Percentiles rank a stretch among this genome's conserved stretches.
These are phyloP conservation scores for Exophiala phaeomuriformis DNA, from an alignment of 2,329 filamentous ascomycete genomes.

Conservation along the genomic window DNA sequence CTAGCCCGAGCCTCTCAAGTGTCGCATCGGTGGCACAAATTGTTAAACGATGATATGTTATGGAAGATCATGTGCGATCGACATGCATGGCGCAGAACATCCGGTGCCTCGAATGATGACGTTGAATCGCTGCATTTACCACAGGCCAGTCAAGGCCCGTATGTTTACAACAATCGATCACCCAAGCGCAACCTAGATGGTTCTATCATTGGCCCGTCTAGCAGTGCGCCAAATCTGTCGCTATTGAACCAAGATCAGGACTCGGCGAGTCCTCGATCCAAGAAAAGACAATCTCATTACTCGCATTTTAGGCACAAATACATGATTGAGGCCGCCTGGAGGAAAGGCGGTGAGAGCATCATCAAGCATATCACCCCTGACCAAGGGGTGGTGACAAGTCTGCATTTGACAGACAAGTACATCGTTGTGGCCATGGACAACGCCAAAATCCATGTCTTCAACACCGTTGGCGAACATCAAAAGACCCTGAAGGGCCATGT, in stretches of 20 bases:
- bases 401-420: slow-evolving; percentile 90
- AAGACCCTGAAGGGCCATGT: slow-evolving; percentile 90
- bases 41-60: slow-evolving; percentile 91
- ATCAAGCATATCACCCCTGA: slow-evolving; percentile 89
- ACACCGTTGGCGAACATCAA: slow-evolving; percentile 79
- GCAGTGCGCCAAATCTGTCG: slow-evolving; percentile 43
- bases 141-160: slow-evolving; percentile 48
- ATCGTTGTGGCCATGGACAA: slow-evolving; percentile 97
- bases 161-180: slow-evolving; percentile 13
- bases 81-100: slow-evolving; percentile 68
- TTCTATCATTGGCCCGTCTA: slow-evolving; percentile 35
- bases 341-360: slow-evolving; percentile 76
- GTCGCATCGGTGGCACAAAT: slow-evolving; percentile 86
- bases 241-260: slow-evolving; percentile 18
- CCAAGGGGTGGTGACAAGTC: slow-evolving; percentile 89
- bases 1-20: slow-evolving; percentile 90
- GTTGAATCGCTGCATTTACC: slow-evolving; percentile 33
- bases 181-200: slow-evolving; percentile 24
- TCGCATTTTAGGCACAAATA: slow-evolving; percentile 98
- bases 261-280: slow-evolving; percentile 26
- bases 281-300: slow-evolving; percentile 69
- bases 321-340: slow-evolving; percentile 94
- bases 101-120: slow-evolving; percentile 39
- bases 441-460: slow-evolving; percentile 96
- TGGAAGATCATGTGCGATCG: slow-evolving; percentile 98